These are phyloP conservation scores for Linum lewisii DNA, from an alignment of 345 rosid species.

Conservation along the genomic window DNA sequence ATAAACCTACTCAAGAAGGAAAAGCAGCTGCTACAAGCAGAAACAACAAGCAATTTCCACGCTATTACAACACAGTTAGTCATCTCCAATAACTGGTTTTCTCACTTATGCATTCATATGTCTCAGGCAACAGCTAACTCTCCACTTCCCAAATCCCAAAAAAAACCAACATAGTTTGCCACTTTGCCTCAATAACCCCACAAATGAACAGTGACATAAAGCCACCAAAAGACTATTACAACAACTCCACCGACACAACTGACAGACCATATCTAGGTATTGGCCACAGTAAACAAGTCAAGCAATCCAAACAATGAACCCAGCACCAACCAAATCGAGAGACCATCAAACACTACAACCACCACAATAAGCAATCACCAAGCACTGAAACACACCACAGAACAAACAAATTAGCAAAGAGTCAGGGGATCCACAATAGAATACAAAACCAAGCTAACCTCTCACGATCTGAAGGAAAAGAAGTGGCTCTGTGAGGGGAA, in stretches of 20 bases:
- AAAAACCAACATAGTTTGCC: too few species aligned
- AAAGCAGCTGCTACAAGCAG: neutral
- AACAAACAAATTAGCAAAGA: constrained; percentile 1
- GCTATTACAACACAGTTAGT: neutral
- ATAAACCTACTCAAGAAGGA: neutral
- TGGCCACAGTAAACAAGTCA: constrained; percentile 3
- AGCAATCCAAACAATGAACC: constrained; percentile 8
- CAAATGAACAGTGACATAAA: neutral
- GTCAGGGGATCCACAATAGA: neutral
- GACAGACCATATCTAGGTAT: neutral
- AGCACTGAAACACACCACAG: neutral
- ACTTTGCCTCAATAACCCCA: neutral
- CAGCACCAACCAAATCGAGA: constrained; percentile 3
- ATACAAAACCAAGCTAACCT: constrained; percentile 31
- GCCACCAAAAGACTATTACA: neutral
- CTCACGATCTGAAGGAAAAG: constrained; percentile 64
- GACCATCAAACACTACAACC: constrained; percentile 4
- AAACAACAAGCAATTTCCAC: neutral
- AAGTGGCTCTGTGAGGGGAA: constrained; percentile 71
- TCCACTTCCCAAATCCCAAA: too few species aligned
- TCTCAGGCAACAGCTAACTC: neutral
- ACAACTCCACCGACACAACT: neutral
- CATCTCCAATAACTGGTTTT: neutral
- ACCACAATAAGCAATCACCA: constrained; percentile 10
- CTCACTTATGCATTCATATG: neutral